Conservation (phyloP, 1,284 basidiomycete genomes). For the Cryptococcus sp. region DNA sequence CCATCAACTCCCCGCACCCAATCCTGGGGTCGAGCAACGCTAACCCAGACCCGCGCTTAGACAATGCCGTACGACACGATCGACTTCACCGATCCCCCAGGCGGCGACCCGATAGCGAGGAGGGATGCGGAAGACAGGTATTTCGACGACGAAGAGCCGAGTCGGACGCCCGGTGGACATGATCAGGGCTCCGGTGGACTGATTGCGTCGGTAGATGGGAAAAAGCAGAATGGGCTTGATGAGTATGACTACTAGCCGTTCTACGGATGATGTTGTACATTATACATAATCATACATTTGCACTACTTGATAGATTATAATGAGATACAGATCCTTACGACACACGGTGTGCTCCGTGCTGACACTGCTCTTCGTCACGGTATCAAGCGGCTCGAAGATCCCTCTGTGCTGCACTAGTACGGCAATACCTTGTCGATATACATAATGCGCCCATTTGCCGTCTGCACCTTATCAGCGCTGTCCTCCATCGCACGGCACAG, state of each 20-base stretch:
- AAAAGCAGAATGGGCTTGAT: constrained; percentile 42
- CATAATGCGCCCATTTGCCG: constrained; percentile 44
- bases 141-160: constrained; percentile 51
- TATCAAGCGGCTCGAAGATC: no score
- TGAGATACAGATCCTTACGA: no score
- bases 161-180: constrained; percentile 23
- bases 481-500: not conserved
- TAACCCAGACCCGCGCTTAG: constrained; percentile 22
- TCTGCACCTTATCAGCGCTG: constrained; percentile 17
- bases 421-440: constrained; percentile 42
- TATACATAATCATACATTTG: not conserved
- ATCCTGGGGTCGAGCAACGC: not conserved
- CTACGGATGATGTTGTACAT: not conserved
- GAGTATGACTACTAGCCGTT: constrained; percentile 50
- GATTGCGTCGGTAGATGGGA: not conserved
- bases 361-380: no score
- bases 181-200: constrained; percentile 10
- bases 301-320: no score
- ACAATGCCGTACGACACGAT: constrained; percentile 47
- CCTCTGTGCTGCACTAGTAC: not conserved
- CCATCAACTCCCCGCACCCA: not conserved
- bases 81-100: constrained; percentile 45
- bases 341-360: no score
- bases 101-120: constrained; percentile 37
- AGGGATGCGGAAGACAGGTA: constrained; percentile 48